Percentiles rank a stretch among this genome's conserved stretches.
Conservation (phyloP, 2,329 filamentous ascomycete genomes). For the Botrytis medusae region DNA sequence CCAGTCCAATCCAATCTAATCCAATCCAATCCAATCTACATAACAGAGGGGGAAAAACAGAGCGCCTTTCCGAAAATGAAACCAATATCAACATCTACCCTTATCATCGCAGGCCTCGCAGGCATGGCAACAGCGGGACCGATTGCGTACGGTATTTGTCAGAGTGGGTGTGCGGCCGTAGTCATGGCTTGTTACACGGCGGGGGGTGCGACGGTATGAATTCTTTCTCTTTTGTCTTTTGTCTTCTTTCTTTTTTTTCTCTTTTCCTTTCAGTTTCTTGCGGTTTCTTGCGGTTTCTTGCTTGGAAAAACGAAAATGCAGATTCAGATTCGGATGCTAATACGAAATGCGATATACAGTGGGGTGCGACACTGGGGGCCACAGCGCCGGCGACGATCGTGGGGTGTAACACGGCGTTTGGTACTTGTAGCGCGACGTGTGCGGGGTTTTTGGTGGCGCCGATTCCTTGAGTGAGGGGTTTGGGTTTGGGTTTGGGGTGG, state of each 20-base stretch:
- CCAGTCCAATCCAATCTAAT: neutral
- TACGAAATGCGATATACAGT: neutral
- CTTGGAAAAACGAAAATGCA: too few species aligned
- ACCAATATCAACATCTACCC: neutral
- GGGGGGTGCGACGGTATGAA: neutral
- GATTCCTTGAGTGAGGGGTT: neutral
- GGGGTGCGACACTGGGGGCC: slow-evolving; percentile 8
- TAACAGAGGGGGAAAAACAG: neutral
- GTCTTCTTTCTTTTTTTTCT: too few species aligned
- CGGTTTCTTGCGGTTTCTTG: too few species aligned
- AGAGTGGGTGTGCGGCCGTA: slow-evolving; percentile 8
- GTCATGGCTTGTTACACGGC: slow-evolving; percentile 18
- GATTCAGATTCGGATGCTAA: neutral
- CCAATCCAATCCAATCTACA: neutral
- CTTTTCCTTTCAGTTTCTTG: too few species aligned
- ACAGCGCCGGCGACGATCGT: slow-evolving; percentile 7
- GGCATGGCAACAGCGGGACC: neutral
- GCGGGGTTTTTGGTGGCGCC: neutral
- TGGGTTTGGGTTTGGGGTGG: too few species aligned
- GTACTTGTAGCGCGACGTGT: slow-evolving; percentile 10
- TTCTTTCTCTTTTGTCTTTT: too few species aligned
- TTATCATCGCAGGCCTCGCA: neutral
- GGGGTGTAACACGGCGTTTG: slow-evolving; percentile 14
- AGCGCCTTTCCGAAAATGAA: neutral
- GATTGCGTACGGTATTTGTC: neutral